Conservation (phyloP, 306 rosid species). For the Inga laurina region DNA sequence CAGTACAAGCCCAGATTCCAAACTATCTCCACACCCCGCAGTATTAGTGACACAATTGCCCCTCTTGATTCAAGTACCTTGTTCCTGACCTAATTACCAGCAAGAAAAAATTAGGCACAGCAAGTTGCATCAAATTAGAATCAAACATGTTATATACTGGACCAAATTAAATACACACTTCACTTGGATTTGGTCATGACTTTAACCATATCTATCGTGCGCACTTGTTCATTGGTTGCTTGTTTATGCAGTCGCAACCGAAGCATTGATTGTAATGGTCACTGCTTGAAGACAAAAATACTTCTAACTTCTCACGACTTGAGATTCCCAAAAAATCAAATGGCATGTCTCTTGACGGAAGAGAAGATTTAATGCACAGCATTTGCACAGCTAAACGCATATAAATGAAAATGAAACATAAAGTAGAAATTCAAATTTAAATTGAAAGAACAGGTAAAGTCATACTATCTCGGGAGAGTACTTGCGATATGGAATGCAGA, state of each 20-base stretch:
- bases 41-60: constrained; percentile 66
- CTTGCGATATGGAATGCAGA: constrained; percentile 94
- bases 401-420: not conserved
- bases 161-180: not conserved
- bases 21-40: constrained; percentile 91
- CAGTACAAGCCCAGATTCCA: constrained; percentile 92
- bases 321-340: not conserved
- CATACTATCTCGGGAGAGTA: constrained; percentile 90
- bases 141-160: constrained; percentile 21
- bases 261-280: not conserved
- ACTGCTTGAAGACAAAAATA: not conserved
- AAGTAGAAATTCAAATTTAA: constrained; percentile 12
- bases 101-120: constrained; percentile 19
- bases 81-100: constrained; percentile 64
- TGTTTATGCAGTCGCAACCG: not conserved
- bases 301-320: not conserved
- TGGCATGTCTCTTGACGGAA: not conserved
- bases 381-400: not conserved
- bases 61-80: constrained; percentile 92
- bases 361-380: not conserved
- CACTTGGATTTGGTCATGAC: not conserved
- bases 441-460: constrained; percentile 3
- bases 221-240: not conserved
- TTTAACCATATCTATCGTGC: not conserved
- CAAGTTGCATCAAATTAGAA: constrained; percentile 19